Conservation (phyloP, 352 stramenopile genomes). For the Phytophthora rubi region DNA sequence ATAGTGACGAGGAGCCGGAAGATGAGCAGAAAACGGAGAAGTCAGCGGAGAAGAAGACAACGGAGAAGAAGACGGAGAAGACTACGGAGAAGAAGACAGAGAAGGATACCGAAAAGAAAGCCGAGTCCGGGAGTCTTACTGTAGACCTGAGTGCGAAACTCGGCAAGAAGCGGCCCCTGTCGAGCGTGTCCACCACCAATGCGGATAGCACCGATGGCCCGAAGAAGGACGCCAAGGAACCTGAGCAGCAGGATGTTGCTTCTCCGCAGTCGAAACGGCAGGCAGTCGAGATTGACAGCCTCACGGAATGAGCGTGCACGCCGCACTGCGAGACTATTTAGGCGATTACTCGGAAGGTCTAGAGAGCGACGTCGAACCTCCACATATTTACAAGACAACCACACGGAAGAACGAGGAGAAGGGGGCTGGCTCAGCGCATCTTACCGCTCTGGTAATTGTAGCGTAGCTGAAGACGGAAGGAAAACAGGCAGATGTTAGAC, state of each 20-base stretch:
- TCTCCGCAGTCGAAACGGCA: slow-evolving; percentile 53
- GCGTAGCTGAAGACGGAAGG: slow-evolving; percentile 38
- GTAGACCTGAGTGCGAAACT: slow-evolving; percentile 46
- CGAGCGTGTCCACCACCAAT: slow-evolving; percentile 23
- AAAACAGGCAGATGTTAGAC: slow-evolving; percentile 38
- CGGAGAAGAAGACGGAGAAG: no score
- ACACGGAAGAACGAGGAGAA: slow-evolving; percentile 24
- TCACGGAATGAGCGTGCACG: slow-evolving; percentile 41
- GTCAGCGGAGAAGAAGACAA: not conserved
- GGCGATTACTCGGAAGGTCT: slow-evolving; percentile 29
- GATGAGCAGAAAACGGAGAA: slow-evolving; percentile 23
- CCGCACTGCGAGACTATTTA: slow-evolving; percentile 47
- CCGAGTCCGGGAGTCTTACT: slow-evolving; percentile 25
- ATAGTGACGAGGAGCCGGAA: slow-evolving; percentile 35
- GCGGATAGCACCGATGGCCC: slow-evolving; percentile 7
- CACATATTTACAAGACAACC: slow-evolving; percentile 43
- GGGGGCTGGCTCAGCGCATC: slow-evolving; percentile 21
- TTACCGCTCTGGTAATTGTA: slow-evolving; percentile 40
- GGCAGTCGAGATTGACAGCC: slow-evolving; percentile 46
- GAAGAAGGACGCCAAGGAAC: slow-evolving; percentile 13
- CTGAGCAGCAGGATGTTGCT: slow-evolving; percentile 14
- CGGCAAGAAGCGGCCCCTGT: slow-evolving; percentile 70
- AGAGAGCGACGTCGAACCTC: slow-evolving; percentile 32
- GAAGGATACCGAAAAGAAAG: slow-evolving; percentile 17
- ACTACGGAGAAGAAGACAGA: not conserved